Percentiles rank a stretch among this genome's conserved stretches.
Conservation (phyloP, 306 rosid genomes). For the Quercus ilex region DNA sequence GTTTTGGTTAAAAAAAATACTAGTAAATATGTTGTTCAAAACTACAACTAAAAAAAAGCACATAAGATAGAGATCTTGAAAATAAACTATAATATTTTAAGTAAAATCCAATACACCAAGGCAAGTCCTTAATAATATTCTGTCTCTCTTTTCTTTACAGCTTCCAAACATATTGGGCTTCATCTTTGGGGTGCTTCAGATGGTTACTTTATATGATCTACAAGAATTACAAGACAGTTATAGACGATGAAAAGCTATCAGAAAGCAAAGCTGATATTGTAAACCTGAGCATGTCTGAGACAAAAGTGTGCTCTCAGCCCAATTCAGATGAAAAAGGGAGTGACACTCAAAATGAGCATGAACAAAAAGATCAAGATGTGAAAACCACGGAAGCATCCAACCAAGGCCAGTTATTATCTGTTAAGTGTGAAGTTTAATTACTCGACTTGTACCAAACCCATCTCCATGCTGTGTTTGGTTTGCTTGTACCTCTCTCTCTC, state of each 20-base stretch:
- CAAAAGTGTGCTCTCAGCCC: conserved; percentile 11
- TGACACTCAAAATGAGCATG: background rate
- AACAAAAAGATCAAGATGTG: background rate
- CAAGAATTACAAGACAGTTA: conserved; percentile 36
- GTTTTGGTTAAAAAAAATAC: no score
- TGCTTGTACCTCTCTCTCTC: background rate
- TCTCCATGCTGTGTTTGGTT: background rate
- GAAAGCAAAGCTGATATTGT: conserved; percentile 50
- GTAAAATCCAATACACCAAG: background rate
- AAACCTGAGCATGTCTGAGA: conserved; percentile 8
- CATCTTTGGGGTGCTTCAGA: conserved; percentile 71
- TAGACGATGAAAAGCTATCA: conserved; percentile 46
- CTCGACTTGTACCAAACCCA: background rate
- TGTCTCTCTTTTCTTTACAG: conserved; percentile 29
- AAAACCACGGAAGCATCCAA: background rate
- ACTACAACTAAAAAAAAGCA: no score
- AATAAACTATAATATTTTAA: background rate
- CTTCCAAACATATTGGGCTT: conserved; percentile 83
- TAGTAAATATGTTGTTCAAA: no score
- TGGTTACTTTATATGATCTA: conserved; percentile 56
- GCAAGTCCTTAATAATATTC: background rate
- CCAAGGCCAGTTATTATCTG: background rate
- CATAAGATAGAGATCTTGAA: background rate
- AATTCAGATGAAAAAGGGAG: background rate
- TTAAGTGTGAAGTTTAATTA: conserved; percentile 10